These are phyloP conservation scores for Metschnikowia gruessii DNA, from an alignment of 805 yeast genomes.

Conservation along the genomic window DNA sequence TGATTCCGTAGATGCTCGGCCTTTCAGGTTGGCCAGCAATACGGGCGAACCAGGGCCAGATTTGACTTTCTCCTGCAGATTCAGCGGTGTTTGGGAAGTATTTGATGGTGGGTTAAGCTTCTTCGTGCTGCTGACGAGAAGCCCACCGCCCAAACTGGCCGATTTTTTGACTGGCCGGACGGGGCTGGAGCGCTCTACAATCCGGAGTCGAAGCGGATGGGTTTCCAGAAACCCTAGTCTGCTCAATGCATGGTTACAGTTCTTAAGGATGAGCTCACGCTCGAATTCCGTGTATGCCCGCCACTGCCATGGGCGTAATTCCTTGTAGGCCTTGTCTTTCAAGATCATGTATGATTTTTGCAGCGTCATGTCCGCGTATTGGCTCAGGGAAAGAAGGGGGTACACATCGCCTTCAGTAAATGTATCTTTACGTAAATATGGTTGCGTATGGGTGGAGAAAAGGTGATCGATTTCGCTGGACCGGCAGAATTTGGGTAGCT, in stretches of 20 bases:
- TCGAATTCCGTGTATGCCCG: slow-evolving; percentile 29
- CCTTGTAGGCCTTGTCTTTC: slow-evolving; percentile 42
- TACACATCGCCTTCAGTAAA: slow-evolving; percentile 28
- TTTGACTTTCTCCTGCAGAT: slow-evolving; percentile 2
- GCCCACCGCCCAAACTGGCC: slow-evolving; percentile 28
- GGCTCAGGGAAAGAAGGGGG: slow-evolving; percentile 22
- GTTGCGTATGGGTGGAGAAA: slow-evolving; percentile 29
- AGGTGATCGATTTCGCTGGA: slow-evolving; percentile 21
- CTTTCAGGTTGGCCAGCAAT: slow-evolving; percentile 4
- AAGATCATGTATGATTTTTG: slow-evolving; percentile 21
- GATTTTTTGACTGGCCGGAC: slow-evolving; percentile 8
- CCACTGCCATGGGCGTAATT: slow-evolving; percentile 40
- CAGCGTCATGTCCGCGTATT: slow-evolving; percentile 9
- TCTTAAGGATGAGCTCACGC: slow-evolving; percentile 30
- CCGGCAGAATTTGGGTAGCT: slow-evolving; percentile 9
- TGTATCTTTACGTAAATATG: slow-evolving; percentile 28
- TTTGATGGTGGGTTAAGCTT: slow-evolving; percentile 11
- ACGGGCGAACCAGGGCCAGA: slow-evolving; percentile 7
- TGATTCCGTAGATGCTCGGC: slow-evolving; percentile 23
- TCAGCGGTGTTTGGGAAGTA: background rate
- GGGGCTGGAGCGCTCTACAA: slow-evolving; percentile 18
- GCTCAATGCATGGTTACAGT: slow-evolving; percentile 38
- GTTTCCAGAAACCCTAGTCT: slow-evolving; percentile 43
- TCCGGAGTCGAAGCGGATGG: slow-evolving; percentile 40
- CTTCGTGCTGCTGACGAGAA: slow-evolving; percentile 20